phyloP scores from a whole-genome alignment of 148 eudicot species.

The Nepenthes mirabilis region DNA sequence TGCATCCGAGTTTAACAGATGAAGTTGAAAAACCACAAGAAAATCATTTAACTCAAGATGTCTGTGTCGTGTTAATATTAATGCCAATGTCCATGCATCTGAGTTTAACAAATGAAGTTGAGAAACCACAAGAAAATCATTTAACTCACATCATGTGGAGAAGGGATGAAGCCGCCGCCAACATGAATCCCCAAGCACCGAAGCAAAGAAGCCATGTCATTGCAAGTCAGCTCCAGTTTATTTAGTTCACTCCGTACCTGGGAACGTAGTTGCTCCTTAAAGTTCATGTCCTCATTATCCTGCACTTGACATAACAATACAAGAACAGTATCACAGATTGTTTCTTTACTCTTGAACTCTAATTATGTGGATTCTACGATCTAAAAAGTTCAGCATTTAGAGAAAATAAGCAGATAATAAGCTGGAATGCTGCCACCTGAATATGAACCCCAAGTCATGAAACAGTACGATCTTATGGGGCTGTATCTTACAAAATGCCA shows the following conservation, averaged over 20 bases:
- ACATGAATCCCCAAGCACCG: conserved; percentile 46
- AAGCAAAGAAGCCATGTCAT: conserved; percentile 60
- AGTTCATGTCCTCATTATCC: conserved; percentile 64
- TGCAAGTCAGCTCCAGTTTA: conserved; percentile 31
- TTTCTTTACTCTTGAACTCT: not conserved
- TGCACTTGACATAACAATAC: conserved; percentile 10
- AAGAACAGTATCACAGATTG: not conserved
- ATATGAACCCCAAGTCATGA: no score
- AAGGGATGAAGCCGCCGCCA: conserved; percentile 25
- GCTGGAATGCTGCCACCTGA: no score
- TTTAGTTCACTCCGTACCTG: conserved; percentile 44
- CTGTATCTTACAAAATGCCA: no score
- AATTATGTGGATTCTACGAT: not conserved
- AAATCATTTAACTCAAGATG: conserved; percentile 11
- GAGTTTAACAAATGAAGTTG: not conserved
- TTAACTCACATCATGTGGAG: conserved; percentile 43
- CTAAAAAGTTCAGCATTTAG: not conserved
- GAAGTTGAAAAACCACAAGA: not conserved
- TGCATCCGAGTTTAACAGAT: not conserved
- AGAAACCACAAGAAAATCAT: not conserved
- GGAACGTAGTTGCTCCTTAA: conserved; percentile 55
- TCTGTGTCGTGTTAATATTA: no score
- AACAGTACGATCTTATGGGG: no score
- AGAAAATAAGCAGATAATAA: no score
- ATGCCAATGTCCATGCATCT: no score